Evolutionary conservation across 345 rosid species (phyloP).

Genomic region (Jatropha curcas): DNA sequence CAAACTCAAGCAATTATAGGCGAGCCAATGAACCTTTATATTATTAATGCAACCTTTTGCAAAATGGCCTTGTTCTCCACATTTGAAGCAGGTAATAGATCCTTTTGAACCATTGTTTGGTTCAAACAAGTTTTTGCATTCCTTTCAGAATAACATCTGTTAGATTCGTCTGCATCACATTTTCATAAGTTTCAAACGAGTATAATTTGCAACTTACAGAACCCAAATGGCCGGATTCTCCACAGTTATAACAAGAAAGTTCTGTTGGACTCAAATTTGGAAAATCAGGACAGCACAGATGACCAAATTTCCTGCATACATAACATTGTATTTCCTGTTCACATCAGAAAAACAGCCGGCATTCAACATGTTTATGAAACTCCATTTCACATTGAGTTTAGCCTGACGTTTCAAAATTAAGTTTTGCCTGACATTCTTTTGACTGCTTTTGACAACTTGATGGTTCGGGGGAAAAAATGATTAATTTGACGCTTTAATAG

Average conservation of each 20-base stretch:
- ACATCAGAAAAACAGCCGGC: not conserved
- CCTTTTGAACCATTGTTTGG: not conserved
- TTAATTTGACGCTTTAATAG: too few species aligned
- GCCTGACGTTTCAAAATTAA: too few species aligned
- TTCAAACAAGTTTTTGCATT: slow-evolving; percentile 6
- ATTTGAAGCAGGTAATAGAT: slow-evolving; percentile 15
- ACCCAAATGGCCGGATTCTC: slow-evolving; percentile 35
- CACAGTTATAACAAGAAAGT: slow-evolving; percentile 36
- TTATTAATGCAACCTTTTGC: slow-evolving; percentile 15
- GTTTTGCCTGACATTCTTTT: too few species aligned
- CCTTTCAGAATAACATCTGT: slow-evolving; percentile 18
- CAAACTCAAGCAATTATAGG: not conserved
- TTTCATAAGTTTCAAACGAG: not conserved
- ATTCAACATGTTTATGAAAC: too few species aligned
- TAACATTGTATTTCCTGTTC: slow-evolving; percentile 37
- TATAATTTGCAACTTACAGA: slow-evolving; percentile 24
- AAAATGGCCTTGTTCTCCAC: slow-evolving; percentile 33
- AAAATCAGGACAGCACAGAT: slow-evolving; percentile 30
- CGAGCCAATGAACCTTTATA: slow-evolving; percentile 16
- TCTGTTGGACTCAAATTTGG: slow-evolving; percentile 6
- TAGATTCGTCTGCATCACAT: not conserved
- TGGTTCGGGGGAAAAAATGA: too few species aligned
- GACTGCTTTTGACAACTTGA: too few species aligned
- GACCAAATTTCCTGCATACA: slow-evolving; percentile 40
- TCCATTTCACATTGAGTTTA: too few species aligned